phyloP scores from a whole-genome alignment of 192 early-diverging fungal genomes.

The Helicostylum pulchrum region DNA sequence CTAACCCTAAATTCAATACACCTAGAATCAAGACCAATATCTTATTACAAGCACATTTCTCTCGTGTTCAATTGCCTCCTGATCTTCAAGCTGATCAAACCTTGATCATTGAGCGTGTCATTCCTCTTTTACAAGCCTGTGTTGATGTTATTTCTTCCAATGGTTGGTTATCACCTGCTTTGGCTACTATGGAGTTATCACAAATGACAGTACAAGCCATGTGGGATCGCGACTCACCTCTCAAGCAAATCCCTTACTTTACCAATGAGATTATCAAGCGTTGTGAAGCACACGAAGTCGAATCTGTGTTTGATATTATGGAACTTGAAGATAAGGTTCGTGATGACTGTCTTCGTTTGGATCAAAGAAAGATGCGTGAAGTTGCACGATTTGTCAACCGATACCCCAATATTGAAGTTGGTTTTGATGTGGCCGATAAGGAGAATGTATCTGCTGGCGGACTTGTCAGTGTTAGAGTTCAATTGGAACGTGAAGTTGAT shows the following conservation, averaged over 20 bases:
- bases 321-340: constrained; percentile 91
- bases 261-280: constrained; percentile 65
- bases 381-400: constrained; percentile 88
- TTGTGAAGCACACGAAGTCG: constrained; percentile 67
- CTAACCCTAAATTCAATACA: constrained; percentile 72
- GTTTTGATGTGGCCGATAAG: constrained; percentile 62
- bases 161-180: constrained; percentile 86
- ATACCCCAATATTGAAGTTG: constrained; percentile 90
- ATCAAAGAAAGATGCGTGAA: constrained; percentile 62
- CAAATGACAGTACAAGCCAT: constrained; percentile 98
- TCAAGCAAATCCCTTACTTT: constrained; percentile 92
- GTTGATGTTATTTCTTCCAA: constrained; percentile 93
- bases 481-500: constrained; percentile 86
- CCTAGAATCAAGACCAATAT: constrained; percentile 92
- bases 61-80: constrained; percentile 80
- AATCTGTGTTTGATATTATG: constrained; percentile 89
- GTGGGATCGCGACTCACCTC: constrained; percentile 89
- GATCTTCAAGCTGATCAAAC: constrained; percentile 93
- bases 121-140: constrained; percentile 88
- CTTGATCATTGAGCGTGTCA: constrained; percentile 53
- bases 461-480: constrained; percentile 62
- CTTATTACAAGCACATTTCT: constrained; percentile 94
- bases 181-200: constrained; percentile 93
- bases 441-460: constrained; percentile 62
- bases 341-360: constrained; percentile 59